Conservation (phyloP, 2,329 filamentous ascomycete species). For the Ophiostoma novo-ulmi region DNA sequence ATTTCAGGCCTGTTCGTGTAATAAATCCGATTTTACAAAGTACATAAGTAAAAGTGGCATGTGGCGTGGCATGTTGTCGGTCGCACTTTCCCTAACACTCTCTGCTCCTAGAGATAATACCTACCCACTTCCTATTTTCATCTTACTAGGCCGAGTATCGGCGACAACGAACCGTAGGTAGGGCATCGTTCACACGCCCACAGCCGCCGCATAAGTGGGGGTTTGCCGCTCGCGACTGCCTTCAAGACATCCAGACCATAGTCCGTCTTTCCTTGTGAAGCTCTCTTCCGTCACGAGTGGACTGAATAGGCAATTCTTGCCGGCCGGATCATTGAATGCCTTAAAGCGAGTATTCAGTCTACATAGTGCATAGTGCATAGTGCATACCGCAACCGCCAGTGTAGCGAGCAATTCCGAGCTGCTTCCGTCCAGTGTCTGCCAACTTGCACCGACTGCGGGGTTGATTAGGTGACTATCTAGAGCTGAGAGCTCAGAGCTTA, state of each 20-base stretch:
- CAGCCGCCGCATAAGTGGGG: constrained; percentile 11
- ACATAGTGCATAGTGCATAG: not conserved
- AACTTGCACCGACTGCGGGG: not conserved
- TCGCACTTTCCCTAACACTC: not conserved
- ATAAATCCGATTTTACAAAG: not conserved
- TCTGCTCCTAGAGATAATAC: not conserved
- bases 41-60: not conserved
- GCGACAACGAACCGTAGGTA: constrained; percentile 16
- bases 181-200: not conserved
- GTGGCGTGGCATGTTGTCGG: not conserved
- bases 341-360: not conserved
- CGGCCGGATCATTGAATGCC: not conserved
- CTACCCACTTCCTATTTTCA: not conserved
- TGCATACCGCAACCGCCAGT: not conserved
- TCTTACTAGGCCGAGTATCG: constrained; percentile 17
- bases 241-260: not conserved
- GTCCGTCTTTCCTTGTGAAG: not conserved
- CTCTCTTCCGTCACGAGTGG: not conserved
- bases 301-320: constrained; percentile 13
- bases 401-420: not conserved
- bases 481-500: not conserved
- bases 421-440: not conserved
- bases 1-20: not conserved
- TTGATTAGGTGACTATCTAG: not conserved
- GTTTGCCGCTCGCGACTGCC: constrained; percentile 14